Base-by-base conservation (phyloP, 139 green algal species). In the Chlamydomonas urium region DNA sequence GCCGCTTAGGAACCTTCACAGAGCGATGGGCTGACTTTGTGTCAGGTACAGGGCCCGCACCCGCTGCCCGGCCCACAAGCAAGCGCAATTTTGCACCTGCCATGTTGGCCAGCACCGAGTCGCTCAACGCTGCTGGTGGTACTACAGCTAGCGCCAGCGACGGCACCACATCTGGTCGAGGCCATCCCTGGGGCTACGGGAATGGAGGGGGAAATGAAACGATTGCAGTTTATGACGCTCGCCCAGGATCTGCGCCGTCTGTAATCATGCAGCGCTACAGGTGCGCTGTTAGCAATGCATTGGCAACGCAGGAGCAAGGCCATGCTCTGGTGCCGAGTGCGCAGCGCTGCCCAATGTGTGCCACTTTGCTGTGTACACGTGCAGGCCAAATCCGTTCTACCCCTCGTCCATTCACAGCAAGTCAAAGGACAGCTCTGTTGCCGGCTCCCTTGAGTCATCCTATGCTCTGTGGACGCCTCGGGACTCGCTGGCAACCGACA, bases 1-100 rank as follows among this genome's bases (percentile, higher is more conserved):
- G 78, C 32, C 61, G 78, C 1, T 58, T 84, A 29, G 78, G 73
- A 29, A 84, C 78, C 14, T 84, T 80, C 74, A 84, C 78, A 28
- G 78, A 83, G 38, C 73, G 78, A 3, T 80, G 73, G 78, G 66
- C 5, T 21, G 78, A 84, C 69, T 84, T 77, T 57, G 37, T 76
- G 3, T 38, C 33, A 37, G 78, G 78, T 5, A 53, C 78, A 24
- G 78, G 69, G 19, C 73, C 78, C 19, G 19, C 78, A 34, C 78
- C 78, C 3, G 74, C 78, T 32, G 45, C 70, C 8, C 73, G 72
- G 38, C 69, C 70, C 35, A 36, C 73, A 17, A 37, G 36, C 8
- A 75, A 72, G 35, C 31, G 45, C 23, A 72, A 66, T 69, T 58
- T 79, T 35, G 37, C 63, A 5, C 72, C 77, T 29, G 35, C 28